phyloP scores from a whole-genome alignment of 768 basidiomycete genomes.

The Mycena pura region DNA sequence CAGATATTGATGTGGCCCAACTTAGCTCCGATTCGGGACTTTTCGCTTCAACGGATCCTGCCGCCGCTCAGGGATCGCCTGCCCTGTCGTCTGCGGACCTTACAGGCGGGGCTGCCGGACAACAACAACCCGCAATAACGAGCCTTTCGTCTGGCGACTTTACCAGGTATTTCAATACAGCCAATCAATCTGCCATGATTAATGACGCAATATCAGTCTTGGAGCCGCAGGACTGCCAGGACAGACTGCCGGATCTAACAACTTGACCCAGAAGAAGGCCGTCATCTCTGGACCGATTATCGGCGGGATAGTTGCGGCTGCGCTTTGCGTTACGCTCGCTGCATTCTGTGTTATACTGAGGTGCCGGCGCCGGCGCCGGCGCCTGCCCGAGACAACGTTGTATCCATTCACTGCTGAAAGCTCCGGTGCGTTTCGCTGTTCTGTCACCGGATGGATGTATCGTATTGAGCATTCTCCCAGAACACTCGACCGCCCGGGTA shows the following conservation, averaged over 20 bases:
- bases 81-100: background rate
- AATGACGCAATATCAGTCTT: background rate
- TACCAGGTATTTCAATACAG: background rate
- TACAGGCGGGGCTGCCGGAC: background rate
- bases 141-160: background rate
- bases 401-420: conserved; percentile 14
- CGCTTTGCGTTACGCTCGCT: conserved; percentile 1
- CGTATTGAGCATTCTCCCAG: background rate
- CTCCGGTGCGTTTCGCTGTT: background rate
- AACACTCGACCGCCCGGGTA: conserved; percentile 5
- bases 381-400: background rate
- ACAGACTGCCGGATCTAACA: background rate
- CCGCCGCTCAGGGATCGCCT: background rate
- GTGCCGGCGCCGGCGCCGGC: conserved; percentile 9
- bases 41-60: background rate
- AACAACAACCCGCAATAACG: background rate
- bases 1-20: background rate
- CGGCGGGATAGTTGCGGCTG: conserved; percentile 14
- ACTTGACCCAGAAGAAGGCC: conserved; percentile 3
- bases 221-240: no score
- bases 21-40: conserved; percentile 2
- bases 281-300: conserved; percentile 14
- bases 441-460: background rate
- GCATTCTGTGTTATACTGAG: conserved; percentile 14
- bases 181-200: background rate